Evolutionary conservation across 139 green algal species (phyloP), one percentile per base, ranked within the genome.

Genomic region (Picochlorum sp.): DNA sequence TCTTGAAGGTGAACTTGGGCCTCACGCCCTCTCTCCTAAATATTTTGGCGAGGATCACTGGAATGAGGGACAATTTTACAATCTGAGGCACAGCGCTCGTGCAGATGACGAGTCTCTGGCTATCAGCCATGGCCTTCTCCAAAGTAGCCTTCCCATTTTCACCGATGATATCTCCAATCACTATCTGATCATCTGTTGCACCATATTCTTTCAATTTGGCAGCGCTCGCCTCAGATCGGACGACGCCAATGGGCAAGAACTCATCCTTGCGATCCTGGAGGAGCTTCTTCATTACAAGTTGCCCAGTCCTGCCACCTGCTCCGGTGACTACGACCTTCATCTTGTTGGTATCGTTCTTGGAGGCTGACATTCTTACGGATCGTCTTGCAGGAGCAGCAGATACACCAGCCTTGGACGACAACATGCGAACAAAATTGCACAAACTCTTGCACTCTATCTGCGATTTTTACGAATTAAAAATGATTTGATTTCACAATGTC

Each of bases 241-340:
- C 80, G 1, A 88, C 52, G 2, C 80, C 82, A 1, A 70, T 56
- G 1, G 67, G 41, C 3, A 50, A 23, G 38, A 77, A 92, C 1
- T 79, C 31, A 1, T 73, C 57, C 3, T 58, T 54, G 18, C 60
- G 56, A 23, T 77, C 75, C 8, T 41, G 34, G 1, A 78, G 56
- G 2, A 92, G 77, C 71, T 84, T 85, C 56, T 92, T 80, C 11
- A 87, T 69, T 0, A 92, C 66, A 18, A 92, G 70, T 3, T 45
- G 34, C 24, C 70, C 86, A 9, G 85, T 92, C 7, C 79, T 67
- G 5, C 86, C 86, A 7, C 81, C 85, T 4, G 86, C 86, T 8
- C 86, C 86, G 0, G 86, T 90, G 2, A 92, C 77, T 4, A 81
- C 75, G 3, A 92, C 85, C 74, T 86, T 66, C 14, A 23, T 54